Base-by-base conservation (phyloP, 257 asterid genomes). In the Handroanthus guayacan region DNA sequence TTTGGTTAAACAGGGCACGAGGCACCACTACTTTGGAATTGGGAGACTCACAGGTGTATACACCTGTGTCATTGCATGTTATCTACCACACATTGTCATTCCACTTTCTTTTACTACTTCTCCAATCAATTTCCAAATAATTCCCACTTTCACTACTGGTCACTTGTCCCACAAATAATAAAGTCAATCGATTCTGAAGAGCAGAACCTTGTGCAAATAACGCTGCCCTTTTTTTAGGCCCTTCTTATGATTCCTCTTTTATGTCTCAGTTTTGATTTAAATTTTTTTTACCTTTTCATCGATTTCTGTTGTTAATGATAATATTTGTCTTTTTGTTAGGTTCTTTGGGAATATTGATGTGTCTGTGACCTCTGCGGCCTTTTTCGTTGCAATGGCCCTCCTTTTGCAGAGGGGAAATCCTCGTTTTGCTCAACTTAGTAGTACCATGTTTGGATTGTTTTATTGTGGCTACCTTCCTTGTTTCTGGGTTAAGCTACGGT, bases 381-480 rank as follows among this genome's bases (percentile, higher is more conserved):
- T 90, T 85, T 84, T 90, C 41, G 91, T 93, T 77, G 90, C 93
- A 43, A 86, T 78, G 85, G 89, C 94, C 16, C 84, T 95, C 79
- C 87, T 93, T 58, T 69, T 93, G 75, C 99, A 93, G 89, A 89
- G 90, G 83, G 90, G 91, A 70, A 87, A 87, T 85, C 99, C 99
- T 67, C 96, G 97, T 77, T 95, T 95, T 83, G 77, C 98, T 79
- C 97, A 95, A 81, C 97, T 95, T 75, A 90, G 96, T 75, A 93
- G 96, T 84, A 81, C 97, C 78, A 90, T 95, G 91, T 95, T 95
- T 86, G 99, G 97, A 76, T 92, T 95, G 68, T 90, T 95, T 72
- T 95, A 93, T 76, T 90, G 97, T 77, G 99, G 99, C 67, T 95
- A 90, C 87, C 99, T 95, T 81, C 99, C 99, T 76, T 90, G 96